phyloP scores from a whole-genome alignment of 1,284 basidiomycete genomes.

The Ganoderma lucidum region DNA sequence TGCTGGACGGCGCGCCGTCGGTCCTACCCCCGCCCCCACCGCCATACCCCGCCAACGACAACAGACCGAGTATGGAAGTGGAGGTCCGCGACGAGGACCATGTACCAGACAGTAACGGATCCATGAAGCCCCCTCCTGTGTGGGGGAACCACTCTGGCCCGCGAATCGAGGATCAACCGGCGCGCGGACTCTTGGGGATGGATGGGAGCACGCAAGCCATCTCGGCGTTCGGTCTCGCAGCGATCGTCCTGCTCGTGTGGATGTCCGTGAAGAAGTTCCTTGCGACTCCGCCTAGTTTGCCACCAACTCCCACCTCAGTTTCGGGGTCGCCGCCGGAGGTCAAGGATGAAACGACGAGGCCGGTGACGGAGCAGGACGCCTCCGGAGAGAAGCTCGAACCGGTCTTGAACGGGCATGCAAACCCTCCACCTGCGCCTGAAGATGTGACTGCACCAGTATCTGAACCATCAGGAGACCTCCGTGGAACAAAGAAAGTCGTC shows the following conservation, averaged over 20 bases:
- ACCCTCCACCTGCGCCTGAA: background rate
- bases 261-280: slow-evolving; percentile 28
- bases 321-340: slow-evolving; percentile 12
- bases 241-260: slow-evolving; percentile 30
- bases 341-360: slow-evolving; percentile 14
- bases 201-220: slow-evolving; percentile 27
- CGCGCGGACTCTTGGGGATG: slow-evolving; percentile 20
- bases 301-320: slow-evolving; percentile 1
- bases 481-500: slow-evolving; percentile 25
- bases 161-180: slow-evolving; percentile 9
- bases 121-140: slow-evolving; percentile 15
- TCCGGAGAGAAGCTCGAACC: slow-evolving; percentile 2
- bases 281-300: background rate
- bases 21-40: slow-evolving; percentile 28
- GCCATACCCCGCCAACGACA: slow-evolving; percentile 16
- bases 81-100: slow-evolving; percentile 10
- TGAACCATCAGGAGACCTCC: slow-evolving; percentile 3
- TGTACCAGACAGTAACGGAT: slow-evolving; percentile 10
- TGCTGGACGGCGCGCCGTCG: slow-evolving; percentile 46
- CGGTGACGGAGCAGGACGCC: background rate
- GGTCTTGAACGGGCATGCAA: slow-evolving; percentile 18
- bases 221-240: slow-evolving; percentile 32
- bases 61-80: slow-evolving; percentile 10
- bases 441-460: background rate
- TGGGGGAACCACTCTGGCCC: slow-evolving; percentile 18